Conservation (phyloP, 495 filamentous ascomycete species). For the Rostrohypoxylon terebratum region DNA sequence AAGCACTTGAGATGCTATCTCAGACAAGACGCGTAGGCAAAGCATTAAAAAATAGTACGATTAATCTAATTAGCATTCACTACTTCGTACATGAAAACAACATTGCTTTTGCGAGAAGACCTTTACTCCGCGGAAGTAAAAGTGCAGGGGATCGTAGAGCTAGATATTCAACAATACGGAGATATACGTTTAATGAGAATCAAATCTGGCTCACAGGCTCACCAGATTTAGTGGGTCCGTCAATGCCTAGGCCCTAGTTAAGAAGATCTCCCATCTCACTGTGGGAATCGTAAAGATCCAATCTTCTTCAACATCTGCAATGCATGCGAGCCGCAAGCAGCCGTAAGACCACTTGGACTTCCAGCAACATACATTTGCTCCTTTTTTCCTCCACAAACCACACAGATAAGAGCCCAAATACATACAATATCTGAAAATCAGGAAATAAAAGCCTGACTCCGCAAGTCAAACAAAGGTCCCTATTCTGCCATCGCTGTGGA, state of each 20-base stretch:
- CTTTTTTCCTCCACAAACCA: background rate
- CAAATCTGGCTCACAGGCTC: background rate
- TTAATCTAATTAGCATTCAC: too few species aligned
- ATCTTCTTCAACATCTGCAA: background rate
- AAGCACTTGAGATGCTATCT: too few species aligned
- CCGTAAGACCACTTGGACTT: slow-evolving; percentile 37
- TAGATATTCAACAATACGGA: background rate
- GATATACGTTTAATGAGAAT: background rate
- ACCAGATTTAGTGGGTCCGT: background rate
- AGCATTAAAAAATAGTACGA: too few species aligned
- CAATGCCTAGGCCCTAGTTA: too few species aligned
- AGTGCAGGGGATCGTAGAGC: background rate
- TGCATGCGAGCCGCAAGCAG: slow-evolving; percentile 38
- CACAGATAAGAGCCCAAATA: background rate
- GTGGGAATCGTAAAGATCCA: slow-evolving; percentile 1
- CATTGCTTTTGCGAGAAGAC: background rate
- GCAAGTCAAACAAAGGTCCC: background rate
- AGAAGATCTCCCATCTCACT: background rate
- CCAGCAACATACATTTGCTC: slow-evolving; percentile 23
- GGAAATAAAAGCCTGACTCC: background rate
- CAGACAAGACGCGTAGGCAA: too few species aligned
- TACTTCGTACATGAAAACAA: background rate
- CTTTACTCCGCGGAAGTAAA: background rate
- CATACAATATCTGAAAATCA: background rate
- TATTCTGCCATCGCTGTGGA: background rate